phyloP scores from a whole-genome alignment of 495 filamentous ascomycete species.

The Hyaloscypha variabilis region DNA sequence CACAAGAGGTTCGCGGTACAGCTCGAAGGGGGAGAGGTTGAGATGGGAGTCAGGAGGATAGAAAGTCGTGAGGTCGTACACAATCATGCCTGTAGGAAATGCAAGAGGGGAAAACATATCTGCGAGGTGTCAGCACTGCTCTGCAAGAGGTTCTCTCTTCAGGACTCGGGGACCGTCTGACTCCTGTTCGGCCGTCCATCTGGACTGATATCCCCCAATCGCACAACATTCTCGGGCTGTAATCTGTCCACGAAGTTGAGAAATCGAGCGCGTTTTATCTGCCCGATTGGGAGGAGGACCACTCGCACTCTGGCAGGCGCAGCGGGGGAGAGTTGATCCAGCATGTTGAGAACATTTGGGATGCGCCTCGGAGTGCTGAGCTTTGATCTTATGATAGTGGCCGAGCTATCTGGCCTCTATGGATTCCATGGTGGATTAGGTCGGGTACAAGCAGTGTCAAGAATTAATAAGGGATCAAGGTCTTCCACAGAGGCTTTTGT shows the following conservation, averaged over 20 bases:
- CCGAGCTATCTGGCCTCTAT: not conserved
- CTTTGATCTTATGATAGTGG: not conserved
- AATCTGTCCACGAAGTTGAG: conserved; percentile 75
- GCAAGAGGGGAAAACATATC: conserved; percentile 95
- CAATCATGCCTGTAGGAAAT: conserved; percentile 84
- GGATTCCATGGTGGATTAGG: conserved; percentile 12
- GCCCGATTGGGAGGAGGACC: conserved; percentile 82
- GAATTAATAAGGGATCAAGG: not conserved
- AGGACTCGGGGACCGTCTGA: conserved; percentile 45
- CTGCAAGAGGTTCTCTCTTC: not conserved
- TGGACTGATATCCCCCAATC: conserved; percentile 87
- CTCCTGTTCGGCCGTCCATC: conserved; percentile 87
- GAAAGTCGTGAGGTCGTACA: conserved; percentile 87
- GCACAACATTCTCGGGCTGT: conserved; percentile 78
- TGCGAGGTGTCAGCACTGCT: conserved; percentile 39
- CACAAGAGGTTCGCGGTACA: conserved; percentile 77
- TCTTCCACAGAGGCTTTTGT: not conserved
- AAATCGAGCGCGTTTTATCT: conserved; percentile 82
- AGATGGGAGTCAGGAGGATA: conserved; percentile 76
- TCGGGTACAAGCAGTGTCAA: not conserved
- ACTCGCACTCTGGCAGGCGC: conserved; percentile 86
- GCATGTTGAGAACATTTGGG: conserved; percentile 62
- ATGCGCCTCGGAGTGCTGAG: conserved; percentile 25
- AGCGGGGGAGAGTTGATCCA: conserved; percentile 84
- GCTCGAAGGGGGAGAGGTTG: conserved; percentile 80